phyloP scores from a whole-genome alignment of 169 alveolate species.

The Cryptosporidium xiaoi region DNA sequence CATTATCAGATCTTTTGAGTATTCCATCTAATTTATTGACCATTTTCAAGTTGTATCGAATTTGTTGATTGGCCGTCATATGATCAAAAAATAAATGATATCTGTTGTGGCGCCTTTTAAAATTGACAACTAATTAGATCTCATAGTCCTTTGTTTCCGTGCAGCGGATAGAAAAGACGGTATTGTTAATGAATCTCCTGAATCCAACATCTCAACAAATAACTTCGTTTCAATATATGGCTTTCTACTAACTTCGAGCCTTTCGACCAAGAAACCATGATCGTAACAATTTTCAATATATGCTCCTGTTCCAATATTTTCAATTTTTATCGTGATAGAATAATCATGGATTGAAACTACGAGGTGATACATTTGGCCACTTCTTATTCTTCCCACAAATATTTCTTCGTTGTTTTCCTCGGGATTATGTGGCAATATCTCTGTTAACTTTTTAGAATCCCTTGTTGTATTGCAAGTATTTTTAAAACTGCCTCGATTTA shows the following conservation, averaged over 20 bases:
- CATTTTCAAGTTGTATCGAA: not conserved
- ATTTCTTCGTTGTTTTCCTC: not conserved
- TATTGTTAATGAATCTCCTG: constrained; percentile 51
- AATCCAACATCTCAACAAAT: constrained; percentile 69
- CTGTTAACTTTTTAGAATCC: not conserved
- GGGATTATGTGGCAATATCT: not conserved
- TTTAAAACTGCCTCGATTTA: not conserved
- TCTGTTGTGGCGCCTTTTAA: constrained; percentile 32
- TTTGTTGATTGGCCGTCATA: not conserved
- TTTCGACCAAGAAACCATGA: constrained; percentile 64
- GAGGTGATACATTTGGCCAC: constrained; percentile 63
- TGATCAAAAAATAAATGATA: not conserved
- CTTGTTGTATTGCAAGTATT: not conserved
- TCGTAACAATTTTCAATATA: constrained; percentile 62
- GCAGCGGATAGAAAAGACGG: constrained; percentile 42
- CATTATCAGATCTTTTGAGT: constrained; percentile 9
- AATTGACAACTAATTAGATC: constrained; percentile 68
- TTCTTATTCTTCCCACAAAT: constrained; percentile 18
- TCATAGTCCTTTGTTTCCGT: constrained; percentile 16
- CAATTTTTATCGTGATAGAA: constrained; percentile 46
- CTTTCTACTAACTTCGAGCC: constrained; percentile 57
- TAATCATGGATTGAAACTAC: constrained; percentile 68
- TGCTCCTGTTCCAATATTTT: constrained; percentile 49
- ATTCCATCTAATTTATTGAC: constrained; percentile 20
- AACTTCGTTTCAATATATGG: constrained; percentile 69